Percentiles rank a stretch among this genome's conserved stretches.
Conservation (phyloP, 192 early-diverging fungal species). For the Chytriomyces hyalinus region DNA sequence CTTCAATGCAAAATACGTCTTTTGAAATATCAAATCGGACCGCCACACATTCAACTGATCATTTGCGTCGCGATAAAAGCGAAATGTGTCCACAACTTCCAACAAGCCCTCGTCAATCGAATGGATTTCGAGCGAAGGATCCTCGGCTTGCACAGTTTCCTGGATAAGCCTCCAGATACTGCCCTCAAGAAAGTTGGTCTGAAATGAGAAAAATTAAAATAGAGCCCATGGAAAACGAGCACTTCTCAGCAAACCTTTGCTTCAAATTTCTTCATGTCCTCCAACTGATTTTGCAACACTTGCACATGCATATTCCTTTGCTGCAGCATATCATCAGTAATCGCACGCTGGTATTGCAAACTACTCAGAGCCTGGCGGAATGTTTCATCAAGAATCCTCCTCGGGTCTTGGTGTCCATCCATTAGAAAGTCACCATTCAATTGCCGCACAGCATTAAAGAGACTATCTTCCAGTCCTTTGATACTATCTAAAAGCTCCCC, state of each 20-base stretch:
- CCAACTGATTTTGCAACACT: slow-evolving; percentile 5
- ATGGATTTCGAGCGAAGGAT: not conserved
- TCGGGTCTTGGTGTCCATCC: not conserved
- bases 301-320: slow-evolving; percentile 2
- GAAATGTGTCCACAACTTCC: not conserved
- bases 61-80: slow-evolving; percentile 1
- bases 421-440: not conserved
- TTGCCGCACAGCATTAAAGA: slow-evolving; percentile 16
- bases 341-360: not conserved
- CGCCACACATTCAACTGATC: slow-evolving; percentile 10
- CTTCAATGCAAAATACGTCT: slow-evolving; percentile 13
- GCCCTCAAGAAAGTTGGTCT: slow-evolving; percentile 3
- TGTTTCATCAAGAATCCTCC: not conserved
- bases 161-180: slow-evolving; percentile 1
- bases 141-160: not conserved
- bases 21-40: slow-evolving; percentile 30
- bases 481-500: not conserved
- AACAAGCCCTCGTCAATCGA: slow-evolving; percentile 1
- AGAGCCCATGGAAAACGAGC: not conserved
- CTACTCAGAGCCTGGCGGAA: slow-evolving; percentile 12
- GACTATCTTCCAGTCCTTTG: not conserved
- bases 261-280: not conserved
- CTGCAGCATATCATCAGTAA: slow-evolving; percentile 4
- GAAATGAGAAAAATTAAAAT: not conserved
- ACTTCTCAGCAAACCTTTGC: not conserved